Evolutionary conservation across 441 rosid genomes (phyloP).

Genomic region (Populus hybrid): DNA sequence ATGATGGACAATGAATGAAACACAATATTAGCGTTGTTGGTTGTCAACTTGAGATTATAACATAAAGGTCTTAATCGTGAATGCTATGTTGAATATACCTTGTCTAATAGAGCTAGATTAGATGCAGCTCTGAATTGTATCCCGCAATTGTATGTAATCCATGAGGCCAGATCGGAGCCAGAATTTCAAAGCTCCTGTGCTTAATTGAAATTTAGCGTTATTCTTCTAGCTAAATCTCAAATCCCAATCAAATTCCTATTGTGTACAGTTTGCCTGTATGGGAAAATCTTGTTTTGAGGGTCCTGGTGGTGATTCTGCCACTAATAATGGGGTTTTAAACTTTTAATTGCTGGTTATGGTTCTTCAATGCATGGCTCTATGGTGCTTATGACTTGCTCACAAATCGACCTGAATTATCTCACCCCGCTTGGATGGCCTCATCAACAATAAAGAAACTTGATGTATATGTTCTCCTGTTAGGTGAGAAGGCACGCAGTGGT

Average conservation of each 20-base stretch:
- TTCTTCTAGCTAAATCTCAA: not conserved
- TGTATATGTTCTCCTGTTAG: too few relatives aligned
- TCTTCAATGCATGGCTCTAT: not conserved
- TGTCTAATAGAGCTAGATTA: constrained; percentile 8
- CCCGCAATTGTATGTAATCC: constrained; percentile 10
- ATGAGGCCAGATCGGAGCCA: constrained; percentile 14
- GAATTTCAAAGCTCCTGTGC: not conserved
- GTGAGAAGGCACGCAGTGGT: not conserved
- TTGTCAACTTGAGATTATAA: not conserved
- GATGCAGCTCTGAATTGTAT: constrained; percentile 20
- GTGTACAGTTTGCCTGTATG: too few relatives aligned
- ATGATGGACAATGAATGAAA: constrained; percentile 33
- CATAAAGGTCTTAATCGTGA: not conserved
- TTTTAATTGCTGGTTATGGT: not conserved
- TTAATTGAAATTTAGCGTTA: not conserved
- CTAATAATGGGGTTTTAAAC: not conserved
- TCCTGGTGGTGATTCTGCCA: too few relatives aligned
- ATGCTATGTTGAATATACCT: constrained; percentile 8
- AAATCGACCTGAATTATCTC: too few relatives aligned
- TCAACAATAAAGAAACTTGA: too few relatives aligned
- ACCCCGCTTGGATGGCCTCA: too few relatives aligned
- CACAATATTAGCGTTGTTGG: not conserved
- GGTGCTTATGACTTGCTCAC: not conserved
- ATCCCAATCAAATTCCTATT: not conserved
- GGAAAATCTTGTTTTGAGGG: not conserved